Base-by-base conservation (phyloP, 352 stramenopile species). In the Phytophthora chlamydospora region DNA sequence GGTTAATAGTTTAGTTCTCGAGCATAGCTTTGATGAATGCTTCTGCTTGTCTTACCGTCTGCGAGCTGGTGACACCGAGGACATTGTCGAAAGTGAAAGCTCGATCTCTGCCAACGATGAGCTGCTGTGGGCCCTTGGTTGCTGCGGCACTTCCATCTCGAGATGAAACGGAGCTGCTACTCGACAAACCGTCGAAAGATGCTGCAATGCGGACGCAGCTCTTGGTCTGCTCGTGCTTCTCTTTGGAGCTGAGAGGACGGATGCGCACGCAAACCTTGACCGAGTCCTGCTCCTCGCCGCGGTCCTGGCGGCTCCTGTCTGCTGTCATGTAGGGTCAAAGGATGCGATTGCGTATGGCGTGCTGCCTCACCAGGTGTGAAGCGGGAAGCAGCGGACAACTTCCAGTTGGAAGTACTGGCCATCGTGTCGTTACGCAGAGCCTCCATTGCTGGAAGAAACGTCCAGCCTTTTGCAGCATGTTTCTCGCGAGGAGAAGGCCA, bases 31-130 rank as follows among this genome's bases (percentile, higher is more conserved):
- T 13, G 2, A 17, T 13, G 11, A 40, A 24, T 32, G 3, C 38
- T 17, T 21, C 13, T 8, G 12, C n/a, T 38, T 6, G 12, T 32
- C 66, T 24, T 60, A 89, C 84, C 64, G 71, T 54, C 63, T 97
- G 91, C 6, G 68, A 73, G 43, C 79, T 91, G 9, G 76, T 75
- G 17, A 89, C 62, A 0, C 88, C 88, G 36, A 96, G 88, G 12
- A 96, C 84, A 14, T 89, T 83, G 61, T 97, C 91, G 41, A 97
- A 97, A 27, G 91, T 97, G 66, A 97, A 97, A 38, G 80, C 75
- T 14, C 81, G 81, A 54, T 97, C 87, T 56, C 85, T 90, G 34
- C 88, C 86, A n/a, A 92, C 85, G 19, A 92, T 70, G 11, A 97
- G 63, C 42, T 94, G 82, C 58, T 92, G 79, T 6, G 79, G 71